phyloP scores from a whole-genome alignment of 768 basidiomycete species.

The Agrocybe chaxingu region DNA sequence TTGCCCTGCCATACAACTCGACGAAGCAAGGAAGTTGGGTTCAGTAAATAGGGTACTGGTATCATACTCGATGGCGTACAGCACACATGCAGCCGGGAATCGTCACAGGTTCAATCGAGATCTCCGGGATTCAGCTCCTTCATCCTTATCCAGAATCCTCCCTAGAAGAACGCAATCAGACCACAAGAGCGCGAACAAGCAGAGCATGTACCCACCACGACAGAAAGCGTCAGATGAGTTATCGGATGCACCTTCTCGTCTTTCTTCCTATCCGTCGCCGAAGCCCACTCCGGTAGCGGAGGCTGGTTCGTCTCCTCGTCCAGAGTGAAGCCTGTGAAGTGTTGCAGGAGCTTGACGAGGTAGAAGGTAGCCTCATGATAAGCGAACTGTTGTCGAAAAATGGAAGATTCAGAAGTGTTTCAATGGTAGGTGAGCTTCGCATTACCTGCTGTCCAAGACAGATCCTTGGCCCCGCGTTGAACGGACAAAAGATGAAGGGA shows the following conservation, averaged over 20 bases:
- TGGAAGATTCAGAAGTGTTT: too few species aligned
- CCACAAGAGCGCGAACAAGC: too few species aligned
- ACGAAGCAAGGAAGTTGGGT: too few species aligned
- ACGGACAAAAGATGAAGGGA: constrained; percentile 48
- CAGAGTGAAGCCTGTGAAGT: constrained; percentile 32
- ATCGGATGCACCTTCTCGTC: constrained; percentile 29
- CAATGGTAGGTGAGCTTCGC: neutral
- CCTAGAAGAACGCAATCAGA: too few species aligned
- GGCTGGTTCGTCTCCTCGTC: constrained; percentile 28
- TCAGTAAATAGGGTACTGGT: too few species aligned
- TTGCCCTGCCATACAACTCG: too few species aligned
- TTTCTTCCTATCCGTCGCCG: constrained; percentile 23
- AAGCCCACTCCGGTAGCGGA: constrained; percentile 37
- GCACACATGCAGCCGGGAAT: too few species aligned
- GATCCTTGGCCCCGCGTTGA: constrained; percentile 37
- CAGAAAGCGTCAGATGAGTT: constrained; percentile 34
- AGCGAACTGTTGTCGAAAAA: constrained; percentile 20
- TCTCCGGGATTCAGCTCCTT: too few species aligned
- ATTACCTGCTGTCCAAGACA: constrained; percentile 43
- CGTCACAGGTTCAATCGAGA: too few species aligned
- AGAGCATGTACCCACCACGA: constrained; percentile 26
- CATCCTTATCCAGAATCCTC: too few species aligned
- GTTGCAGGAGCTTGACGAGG: constrained; percentile 48
- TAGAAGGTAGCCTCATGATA: constrained; percentile 56
- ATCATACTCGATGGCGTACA: too few species aligned